Evolutionary conservation across 2,329 filamentous ascomycete genomes (phyloP).

Genomic region (Ascochyta fabae): DNA sequence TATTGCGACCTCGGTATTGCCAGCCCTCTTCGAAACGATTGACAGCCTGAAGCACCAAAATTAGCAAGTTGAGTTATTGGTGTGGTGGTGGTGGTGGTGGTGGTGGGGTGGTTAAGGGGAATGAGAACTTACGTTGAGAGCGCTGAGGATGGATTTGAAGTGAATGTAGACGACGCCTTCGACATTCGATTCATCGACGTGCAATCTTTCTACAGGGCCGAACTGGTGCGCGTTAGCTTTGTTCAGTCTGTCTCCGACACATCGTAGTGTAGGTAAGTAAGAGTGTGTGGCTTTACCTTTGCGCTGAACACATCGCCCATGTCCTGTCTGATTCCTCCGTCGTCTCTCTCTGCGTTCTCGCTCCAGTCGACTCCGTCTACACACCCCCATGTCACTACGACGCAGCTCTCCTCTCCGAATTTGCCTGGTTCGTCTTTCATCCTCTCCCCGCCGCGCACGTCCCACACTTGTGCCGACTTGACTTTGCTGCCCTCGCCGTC

Average conservation of each 20-base stretch:
- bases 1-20: conserved; percentile 88
- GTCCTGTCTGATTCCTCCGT: conserved; percentile 78
- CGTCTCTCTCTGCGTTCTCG: conserved; percentile 70
- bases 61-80: conserved; percentile 10
- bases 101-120: background rate
- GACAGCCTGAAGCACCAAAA: conserved; percentile 68
- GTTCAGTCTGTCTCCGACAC: background rate
- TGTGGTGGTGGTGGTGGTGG: too few relatives aligned
- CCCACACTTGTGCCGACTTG: conserved; percentile 60
- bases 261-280: too few relatives aligned
- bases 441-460: conserved; percentile 76
- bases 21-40: conserved; percentile 90
- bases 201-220: conserved; percentile 80
- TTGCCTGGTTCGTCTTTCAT: conserved; percentile 44
- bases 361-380: conserved; percentile 82
- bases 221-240: conserved; percentile 61
- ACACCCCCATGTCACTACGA: conserved; percentile 85
- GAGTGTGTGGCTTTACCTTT: conserved; percentile 61
- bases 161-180: conserved; percentile 82
- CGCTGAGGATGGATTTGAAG: conserved; percentile 85
- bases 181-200: conserved; percentile 67
- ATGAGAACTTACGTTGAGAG: conserved; percentile 71
- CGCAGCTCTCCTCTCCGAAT: conserved; percentile 71
- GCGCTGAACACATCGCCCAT: conserved; percentile 93
- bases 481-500: conserved; percentile 58